Percentiles rank a stretch among this genome's conserved stretches.
Evolutionary conservation across 345 rosid species (phyloP).

Genomic region (Citrus maxima): DNA sequence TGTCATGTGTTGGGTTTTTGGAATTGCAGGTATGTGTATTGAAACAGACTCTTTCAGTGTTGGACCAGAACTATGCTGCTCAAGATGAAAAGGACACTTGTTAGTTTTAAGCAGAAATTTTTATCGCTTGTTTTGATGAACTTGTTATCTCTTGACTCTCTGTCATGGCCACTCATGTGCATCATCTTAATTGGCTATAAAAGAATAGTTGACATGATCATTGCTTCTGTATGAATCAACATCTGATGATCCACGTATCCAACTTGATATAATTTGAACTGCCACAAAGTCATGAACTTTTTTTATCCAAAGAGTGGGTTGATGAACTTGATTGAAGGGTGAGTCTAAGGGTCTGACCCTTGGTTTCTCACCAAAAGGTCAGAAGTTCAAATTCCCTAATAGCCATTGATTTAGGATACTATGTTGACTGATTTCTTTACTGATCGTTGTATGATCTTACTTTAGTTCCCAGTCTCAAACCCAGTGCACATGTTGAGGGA

Average conservation of each 20-base stretch:
- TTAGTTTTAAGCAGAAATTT: conserved; percentile 21
- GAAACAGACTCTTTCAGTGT: conserved; percentile 43
- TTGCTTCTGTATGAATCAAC: neutral
- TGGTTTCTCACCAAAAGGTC: neutral
- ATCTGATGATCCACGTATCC: neutral
- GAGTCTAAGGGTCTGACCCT: neutral
- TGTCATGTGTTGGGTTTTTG: neutral
- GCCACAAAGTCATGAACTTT: neutral
- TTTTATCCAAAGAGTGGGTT: neutral
- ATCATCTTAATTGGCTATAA: neutral
- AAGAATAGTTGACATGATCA: neutral
- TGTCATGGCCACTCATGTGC: neutral
- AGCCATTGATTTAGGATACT: neutral
- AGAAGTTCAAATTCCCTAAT: neutral
- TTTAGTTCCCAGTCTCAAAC: neutral
- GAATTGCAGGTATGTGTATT: conserved; percentile 55
- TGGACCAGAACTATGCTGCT: conserved; percentile 81
- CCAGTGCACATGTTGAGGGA: neutral
- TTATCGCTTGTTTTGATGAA: neutral
- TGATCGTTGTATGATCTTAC: neutral
- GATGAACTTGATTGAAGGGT: neutral
- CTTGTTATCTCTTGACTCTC: neutral
- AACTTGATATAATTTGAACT: neutral
- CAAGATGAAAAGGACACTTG: conserved; percentile 71
- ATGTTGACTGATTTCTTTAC: neutral